Evolutionary conservation across 345 rosid genomes (phyloP).

Genomic region (Lepidium aucheri): DNA sequence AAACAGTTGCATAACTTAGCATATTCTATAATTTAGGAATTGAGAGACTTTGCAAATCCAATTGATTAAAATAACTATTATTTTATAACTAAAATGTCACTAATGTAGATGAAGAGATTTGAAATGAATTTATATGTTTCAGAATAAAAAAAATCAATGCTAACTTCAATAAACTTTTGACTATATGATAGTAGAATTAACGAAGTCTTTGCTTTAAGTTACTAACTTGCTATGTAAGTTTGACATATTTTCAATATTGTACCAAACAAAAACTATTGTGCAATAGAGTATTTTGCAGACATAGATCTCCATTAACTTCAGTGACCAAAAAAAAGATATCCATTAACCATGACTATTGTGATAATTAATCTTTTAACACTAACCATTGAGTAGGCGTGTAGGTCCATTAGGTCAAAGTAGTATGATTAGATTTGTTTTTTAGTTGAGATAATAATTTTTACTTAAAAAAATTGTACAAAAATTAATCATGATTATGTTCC

Average conservation of each 20-base stretch:
- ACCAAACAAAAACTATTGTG: neutral
- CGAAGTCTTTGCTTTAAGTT: neutral
- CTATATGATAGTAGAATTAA: neutral
- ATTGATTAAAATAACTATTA: too few relatives aligned
- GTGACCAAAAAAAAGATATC: neutral
- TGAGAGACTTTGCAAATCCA: too few relatives aligned
- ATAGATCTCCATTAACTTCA: too few relatives aligned
- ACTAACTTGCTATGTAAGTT: neutral
- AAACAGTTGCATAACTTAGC: too few relatives aligned
- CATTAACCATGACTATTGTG: neutral
- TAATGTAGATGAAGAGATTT: neutral
- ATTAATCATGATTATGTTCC: conserved; percentile 27
- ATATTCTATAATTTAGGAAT: too few relatives aligned
- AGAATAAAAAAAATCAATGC: neutral
- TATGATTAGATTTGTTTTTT: conserved; percentile 23
- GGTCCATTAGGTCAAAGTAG: conserved; percentile 18
- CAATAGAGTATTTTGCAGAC: neutral
- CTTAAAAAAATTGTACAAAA: neutral
- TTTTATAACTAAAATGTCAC: too few relatives aligned
- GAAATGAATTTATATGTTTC: neutral
- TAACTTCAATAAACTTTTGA: neutral
- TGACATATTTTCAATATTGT: neutral
- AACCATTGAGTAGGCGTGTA: conserved; percentile 1
- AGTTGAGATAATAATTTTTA: neutral
- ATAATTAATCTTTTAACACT: neutral